A percentile compares a stretch with the other conserved stretches of the same genome.
These are phyloP conservation scores for Chaetomium strumarium DNA, from an alignment of 2,329 filamentous ascomycete genomes.

Conservation along the genomic window DNA sequence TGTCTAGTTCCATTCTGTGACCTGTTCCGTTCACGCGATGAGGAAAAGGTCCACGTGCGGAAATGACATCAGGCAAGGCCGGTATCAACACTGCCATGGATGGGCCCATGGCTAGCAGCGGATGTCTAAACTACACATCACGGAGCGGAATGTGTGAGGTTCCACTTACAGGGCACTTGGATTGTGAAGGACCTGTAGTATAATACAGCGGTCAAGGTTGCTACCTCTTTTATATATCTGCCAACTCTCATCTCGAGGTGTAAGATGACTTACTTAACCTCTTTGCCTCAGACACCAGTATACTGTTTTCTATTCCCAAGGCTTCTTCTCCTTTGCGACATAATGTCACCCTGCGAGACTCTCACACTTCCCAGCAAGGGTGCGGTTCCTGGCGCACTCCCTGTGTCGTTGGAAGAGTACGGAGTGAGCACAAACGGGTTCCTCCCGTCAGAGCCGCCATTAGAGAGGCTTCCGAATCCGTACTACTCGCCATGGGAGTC, in stretches of 20 bases:
- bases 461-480: slow-evolving; percentile 56
- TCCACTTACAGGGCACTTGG: neutral
- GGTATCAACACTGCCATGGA: neutral
- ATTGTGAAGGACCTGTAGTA: neutral
- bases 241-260: no score
- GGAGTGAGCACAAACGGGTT: slow-evolving; percentile 56
- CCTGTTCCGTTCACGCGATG: neutral
- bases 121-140: slow-evolving; percentile 1
- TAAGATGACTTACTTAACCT: neutral
- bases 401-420: slow-evolving; percentile 13
- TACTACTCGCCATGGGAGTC: slow-evolving; percentile 81
- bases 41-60: neutral
- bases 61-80: slow-evolving; percentile 10
- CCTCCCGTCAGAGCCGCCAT: slow-evolving; percentile 64
- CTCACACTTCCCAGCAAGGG: neutral
- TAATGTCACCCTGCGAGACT: slow-evolving; percentile 20
- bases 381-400: neutral
- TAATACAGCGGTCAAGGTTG: neutral
- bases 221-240: neutral
- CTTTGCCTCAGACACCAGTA: neutral
- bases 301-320: neutral
- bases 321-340: neutral
- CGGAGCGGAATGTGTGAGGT: neutral
- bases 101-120: slow-evolving; percentile 7
- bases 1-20: neutral